phyloP scores from a whole-genome alignment of 1,284 basidiomycete genomes.

The Sporisorium exsertum region DNA sequence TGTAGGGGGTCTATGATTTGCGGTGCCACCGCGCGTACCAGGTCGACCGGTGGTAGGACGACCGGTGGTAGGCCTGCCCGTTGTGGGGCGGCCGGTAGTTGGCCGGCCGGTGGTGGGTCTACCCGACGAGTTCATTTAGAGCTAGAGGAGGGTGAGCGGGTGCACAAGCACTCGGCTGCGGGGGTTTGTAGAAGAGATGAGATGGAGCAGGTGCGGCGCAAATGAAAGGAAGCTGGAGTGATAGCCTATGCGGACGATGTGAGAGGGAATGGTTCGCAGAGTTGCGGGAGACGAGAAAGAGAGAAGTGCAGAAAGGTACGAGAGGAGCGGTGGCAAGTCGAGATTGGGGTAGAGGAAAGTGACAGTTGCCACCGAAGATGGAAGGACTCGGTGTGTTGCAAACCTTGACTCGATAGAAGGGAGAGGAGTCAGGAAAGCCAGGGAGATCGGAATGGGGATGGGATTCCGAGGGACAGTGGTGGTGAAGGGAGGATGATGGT shows the following conservation, averaged over 20 bases:
- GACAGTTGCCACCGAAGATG: neutral
- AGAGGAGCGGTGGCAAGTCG: neutral
- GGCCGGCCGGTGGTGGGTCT: conserved; percentile 45
- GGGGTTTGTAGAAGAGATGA: neutral
- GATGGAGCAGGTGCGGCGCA: neutral
- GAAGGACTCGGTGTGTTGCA: neutral
- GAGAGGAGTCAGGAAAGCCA: neutral
- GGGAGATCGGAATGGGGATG: neutral
- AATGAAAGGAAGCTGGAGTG: neutral
- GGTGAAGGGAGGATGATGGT: neutral
- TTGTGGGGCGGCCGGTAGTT: conserved; percentile 42
- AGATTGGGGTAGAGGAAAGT: neutral
- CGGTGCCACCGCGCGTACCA: conserved; percentile 39
- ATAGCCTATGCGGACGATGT: neutral
- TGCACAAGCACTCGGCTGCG: neutral
- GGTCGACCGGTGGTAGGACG: conserved; percentile 44
- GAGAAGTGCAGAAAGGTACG: neutral
- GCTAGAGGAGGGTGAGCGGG: neutral
- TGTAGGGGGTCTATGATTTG: conserved; percentile 29
- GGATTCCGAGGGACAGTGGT: neutral
- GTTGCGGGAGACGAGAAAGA: neutral
- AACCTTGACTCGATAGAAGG: neutral
- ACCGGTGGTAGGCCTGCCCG: conserved; percentile 38
- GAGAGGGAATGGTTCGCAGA: neutral
- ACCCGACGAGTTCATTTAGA: conserved; percentile 26